Conservation (phyloP, 768 basidiomycete genomes). For the Cystofilobasidium bisporidii region DNA sequence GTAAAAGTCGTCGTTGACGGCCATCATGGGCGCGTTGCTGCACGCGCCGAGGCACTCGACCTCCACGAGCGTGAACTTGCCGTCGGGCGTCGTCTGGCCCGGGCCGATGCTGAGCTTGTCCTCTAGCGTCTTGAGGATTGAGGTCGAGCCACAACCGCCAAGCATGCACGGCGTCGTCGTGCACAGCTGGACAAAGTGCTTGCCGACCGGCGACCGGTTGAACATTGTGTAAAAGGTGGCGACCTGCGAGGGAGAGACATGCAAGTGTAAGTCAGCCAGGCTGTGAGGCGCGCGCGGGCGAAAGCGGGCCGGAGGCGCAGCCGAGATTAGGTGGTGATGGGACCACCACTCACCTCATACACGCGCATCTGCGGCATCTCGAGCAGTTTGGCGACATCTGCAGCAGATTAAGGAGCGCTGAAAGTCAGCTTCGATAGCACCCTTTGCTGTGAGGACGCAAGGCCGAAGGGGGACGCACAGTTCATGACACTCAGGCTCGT, state of each 20-base stretch:
- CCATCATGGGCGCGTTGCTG: constrained; percentile 85
- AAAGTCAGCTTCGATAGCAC: background rate
- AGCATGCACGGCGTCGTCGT: constrained; percentile 99
- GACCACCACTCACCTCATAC: constrained; percentile 53
- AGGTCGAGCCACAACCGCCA: constrained; percentile 62
- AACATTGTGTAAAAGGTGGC: constrained; percentile 95
- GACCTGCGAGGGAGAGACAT: constrained; percentile 42
- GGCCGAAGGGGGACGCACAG: constrained; percentile 22
- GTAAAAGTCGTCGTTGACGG: constrained; percentile 92
- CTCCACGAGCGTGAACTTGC: constrained; percentile 94
- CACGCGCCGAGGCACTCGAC: constrained; percentile 99
- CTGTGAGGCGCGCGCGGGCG: background rate
- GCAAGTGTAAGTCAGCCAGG: background rate
- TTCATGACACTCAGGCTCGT: constrained; percentile 99
- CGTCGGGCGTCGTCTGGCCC: constrained; percentile 87
- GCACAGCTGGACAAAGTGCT: constrained; percentile 91
- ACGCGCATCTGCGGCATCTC: constrained; percentile 97
- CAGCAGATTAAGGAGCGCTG: background rate
- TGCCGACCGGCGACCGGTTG: constrained; percentile 23
- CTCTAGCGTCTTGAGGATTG: constrained; percentile 76
- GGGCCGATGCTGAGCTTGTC: constrained; percentile 72
- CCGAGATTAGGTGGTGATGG: no score
- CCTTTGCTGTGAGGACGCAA: no score
- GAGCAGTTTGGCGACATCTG: constrained; percentile 77
- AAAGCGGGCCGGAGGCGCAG: background rate